Evolutionary conservation across 129 eudicot species (phyloP).

Genomic region (Chrysanthemum lavandulifolium): DNA sequence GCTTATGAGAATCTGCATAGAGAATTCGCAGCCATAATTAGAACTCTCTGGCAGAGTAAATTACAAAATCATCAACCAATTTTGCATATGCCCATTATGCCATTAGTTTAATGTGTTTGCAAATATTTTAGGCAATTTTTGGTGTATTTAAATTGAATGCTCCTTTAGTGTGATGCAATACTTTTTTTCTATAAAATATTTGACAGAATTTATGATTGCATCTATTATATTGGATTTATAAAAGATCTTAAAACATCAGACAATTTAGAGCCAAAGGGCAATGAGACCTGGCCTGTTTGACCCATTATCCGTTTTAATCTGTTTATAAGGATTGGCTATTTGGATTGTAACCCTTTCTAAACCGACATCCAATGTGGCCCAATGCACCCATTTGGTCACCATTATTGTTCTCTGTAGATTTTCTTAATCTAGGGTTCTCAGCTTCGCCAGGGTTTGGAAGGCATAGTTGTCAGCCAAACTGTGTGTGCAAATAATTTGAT

Average conservation of each 20-base stretch:
- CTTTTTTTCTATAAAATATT: too few relatives aligned
- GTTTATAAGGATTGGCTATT: neutral
- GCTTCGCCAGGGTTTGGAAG: neutral
- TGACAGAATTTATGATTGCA: constrained; percentile 31
- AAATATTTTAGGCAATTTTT: too few relatives aligned
- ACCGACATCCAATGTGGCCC: neutral
- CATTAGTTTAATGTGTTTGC: too few relatives aligned
- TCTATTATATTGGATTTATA: too few relatives aligned
- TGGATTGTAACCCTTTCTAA: neutral
- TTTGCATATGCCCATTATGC: too few relatives aligned
- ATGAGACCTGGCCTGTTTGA: neutral
- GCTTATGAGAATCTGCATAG: too few relatives aligned
- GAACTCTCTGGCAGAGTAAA: too few relatives aligned
- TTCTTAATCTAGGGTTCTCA: neutral
- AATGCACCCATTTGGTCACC: neutral
- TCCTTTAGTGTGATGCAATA: too few relatives aligned
- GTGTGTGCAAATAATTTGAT: neutral
- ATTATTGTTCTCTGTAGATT: neutral
- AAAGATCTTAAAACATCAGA: too few relatives aligned
- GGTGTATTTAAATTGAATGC: too few relatives aligned
- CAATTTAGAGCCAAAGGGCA: neutral
- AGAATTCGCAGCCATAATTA: too few relatives aligned
- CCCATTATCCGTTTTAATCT: neutral
- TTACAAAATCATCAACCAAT: too few relatives aligned
- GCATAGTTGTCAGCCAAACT: neutral